Evolutionary conservation across 139 green algal genomes (phyloP).

Genomic region (Asterochloris erici): DNA sequence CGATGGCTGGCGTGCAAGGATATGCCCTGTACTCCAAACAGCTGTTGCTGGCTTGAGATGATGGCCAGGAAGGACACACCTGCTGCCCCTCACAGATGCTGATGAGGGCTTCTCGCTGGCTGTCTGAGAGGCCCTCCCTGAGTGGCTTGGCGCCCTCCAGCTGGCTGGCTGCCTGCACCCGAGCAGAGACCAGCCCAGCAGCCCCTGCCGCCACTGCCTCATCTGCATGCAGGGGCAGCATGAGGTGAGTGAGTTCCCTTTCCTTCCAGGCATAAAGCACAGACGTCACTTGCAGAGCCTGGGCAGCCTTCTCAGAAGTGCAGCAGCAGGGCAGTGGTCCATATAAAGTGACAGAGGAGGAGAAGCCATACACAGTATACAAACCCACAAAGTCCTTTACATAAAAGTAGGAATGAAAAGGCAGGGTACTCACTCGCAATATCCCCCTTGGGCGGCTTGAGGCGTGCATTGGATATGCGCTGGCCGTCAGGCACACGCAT

Average conservation of each 20-base stretch:
- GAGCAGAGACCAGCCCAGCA: slow-evolving; percentile 21
- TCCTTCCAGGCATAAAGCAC: not conserved
- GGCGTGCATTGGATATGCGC: slow-evolving; percentile 74
- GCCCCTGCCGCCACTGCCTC: slow-evolving; percentile 17
- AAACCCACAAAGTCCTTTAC: too few relatives aligned
- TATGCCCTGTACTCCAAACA: too few relatives aligned
- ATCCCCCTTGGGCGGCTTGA: slow-evolving; percentile 83
- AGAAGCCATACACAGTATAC: too few relatives aligned
- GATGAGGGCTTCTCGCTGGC: slow-evolving; percentile 30
- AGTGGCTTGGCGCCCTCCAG: slow-evolving; percentile 80
- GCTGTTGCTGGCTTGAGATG: not conserved
- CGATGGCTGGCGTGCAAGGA: too few relatives aligned
- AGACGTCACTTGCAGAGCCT: not conserved
- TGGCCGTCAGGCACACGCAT: slow-evolving; percentile 78
- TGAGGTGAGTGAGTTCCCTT: not conserved
- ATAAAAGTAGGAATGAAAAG: too few relatives aligned
- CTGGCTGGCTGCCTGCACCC: slow-evolving; percentile 53
- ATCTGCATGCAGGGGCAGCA: slow-evolving; percentile 1
- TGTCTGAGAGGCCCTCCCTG: slow-evolving; percentile 66
- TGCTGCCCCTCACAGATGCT: slow-evolving; percentile 1
- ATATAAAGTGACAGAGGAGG: too few relatives aligned
- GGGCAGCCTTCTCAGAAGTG: too few relatives aligned
- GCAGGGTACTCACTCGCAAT: slow-evolving; percentile 37
- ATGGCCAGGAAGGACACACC: not conserved
- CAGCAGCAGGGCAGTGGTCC: too few relatives aligned